Base-by-base conservation (phyloP, 768 basidiomycete genomes). In the Psilocybe cyanescens region DNA sequence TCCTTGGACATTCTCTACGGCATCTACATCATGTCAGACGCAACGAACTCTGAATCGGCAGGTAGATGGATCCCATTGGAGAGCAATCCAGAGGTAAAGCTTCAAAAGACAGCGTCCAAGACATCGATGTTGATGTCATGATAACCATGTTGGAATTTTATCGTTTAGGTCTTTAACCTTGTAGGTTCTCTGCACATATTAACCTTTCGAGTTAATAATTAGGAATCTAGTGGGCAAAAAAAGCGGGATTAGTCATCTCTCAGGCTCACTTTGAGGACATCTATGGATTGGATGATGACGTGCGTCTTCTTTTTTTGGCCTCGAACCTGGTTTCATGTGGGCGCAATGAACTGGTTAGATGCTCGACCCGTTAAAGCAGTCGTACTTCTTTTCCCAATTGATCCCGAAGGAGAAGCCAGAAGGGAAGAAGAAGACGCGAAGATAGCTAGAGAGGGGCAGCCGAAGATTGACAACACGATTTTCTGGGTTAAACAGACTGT, bases 401-500 rank as follows among this genome's bases (percentile, higher is more conserved):
- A 72, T 16, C 73, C 86, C 9, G 83, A 85, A n/a, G 70, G 68
- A 8, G 82, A 80, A 45, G 70, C 61, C 3, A 82, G 78, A 46
- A 78, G 87, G 46, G 78, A 78, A 45, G 76, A 78, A 48, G 91
- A 94, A 63, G 93, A 95, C 64, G 75, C 74, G 46, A 71, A 73
- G 65, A 82, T 91, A 51, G 73, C 73, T 29, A 73, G 72, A 12
- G 78, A 80, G 46, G 86, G 77, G 1, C 79, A 79, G 58, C 72
- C 76, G 2, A 64, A 67, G 0, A 68, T 92, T 3, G 87, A 92
- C 66, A 82, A 84, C 4, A 86, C 85, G 0, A 76, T 97, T 4
- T 78, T 95, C 66, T 97, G 87, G 83, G 93, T 97, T 77, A 94
- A 94, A 73, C 95, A 97, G 72, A 97, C 91, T 55, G 94, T 93